These are phyloP conservation scores for Rhodamnia argentea DNA, from an alignment of 345 rosid genomes.

Conservation along the genomic window DNA sequence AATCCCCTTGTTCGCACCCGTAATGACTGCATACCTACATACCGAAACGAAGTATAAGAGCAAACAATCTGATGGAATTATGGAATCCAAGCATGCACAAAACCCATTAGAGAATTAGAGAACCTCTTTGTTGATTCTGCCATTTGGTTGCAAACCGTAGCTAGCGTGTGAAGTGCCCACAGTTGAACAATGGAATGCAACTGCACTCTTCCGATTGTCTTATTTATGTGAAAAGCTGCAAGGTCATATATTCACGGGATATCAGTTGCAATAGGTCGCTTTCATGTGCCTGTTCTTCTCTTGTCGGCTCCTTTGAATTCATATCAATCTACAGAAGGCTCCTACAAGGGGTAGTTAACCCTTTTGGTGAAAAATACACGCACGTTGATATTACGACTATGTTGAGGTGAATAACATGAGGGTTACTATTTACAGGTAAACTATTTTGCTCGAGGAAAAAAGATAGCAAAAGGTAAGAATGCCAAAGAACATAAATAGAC, in stretches of 20 bases:
- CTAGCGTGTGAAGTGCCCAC: not conserved
- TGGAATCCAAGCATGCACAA: not conserved
- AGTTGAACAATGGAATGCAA: not conserved
- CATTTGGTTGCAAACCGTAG: not conserved
- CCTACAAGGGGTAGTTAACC: not conserved
- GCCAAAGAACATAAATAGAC: not conserved
- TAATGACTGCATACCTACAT: not conserved
- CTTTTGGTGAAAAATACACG: not conserved
- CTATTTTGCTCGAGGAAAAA: not conserved
- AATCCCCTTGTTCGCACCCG: slow-evolving; percentile 4
- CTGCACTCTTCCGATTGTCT: not conserved
- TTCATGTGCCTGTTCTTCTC: not conserved
- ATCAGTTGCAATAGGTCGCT: not conserved
- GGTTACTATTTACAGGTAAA: not conserved
- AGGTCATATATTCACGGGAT: not conserved
- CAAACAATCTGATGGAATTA: not conserved
- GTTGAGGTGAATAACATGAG: not conserved
- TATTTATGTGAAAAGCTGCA: not conserved
- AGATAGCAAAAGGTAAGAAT: not conserved
- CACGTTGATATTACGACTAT: not conserved
- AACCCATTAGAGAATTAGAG: not conserved
- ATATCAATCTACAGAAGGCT: not conserved
- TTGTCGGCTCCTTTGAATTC: not conserved
- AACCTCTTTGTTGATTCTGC: not conserved
- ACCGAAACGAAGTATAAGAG: not conserved